phyloP scores from a whole-genome alignment of 495 filamentous ascomycete genomes.

The Lasiosphaeria ovina region DNA sequence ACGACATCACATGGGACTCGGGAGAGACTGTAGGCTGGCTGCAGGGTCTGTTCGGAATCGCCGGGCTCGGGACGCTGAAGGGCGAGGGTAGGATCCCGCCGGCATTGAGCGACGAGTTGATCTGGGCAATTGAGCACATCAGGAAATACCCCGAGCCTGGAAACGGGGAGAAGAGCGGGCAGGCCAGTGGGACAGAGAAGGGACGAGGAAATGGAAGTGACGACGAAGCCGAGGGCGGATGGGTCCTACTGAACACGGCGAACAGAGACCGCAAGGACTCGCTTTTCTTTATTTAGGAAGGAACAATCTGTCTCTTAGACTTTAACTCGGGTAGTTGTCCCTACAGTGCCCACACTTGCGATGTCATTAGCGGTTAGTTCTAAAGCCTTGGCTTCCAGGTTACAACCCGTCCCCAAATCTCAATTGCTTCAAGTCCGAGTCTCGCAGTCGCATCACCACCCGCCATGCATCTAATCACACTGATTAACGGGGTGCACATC shows the following conservation, averaged over 20 bases:
- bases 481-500: no score
- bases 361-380: no score
- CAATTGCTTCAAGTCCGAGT: no score
- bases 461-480: no score
- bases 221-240: constrained; percentile 16
- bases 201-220: not conserved
- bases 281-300: constrained; percentile 26
- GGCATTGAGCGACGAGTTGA: constrained; percentile 36
- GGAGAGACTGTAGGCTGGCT: constrained; percentile 46
- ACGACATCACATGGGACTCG: constrained; percentile 47
- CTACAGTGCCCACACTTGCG: no score
- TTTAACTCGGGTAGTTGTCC: no score
- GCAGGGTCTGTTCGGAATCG: constrained; percentile 38
- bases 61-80: constrained; percentile 39
- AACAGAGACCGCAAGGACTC: constrained; percentile 26
- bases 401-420: no score
- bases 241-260: constrained; percentile 29
- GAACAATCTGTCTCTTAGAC: not conserved
- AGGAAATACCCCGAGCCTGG: constrained; percentile 49
- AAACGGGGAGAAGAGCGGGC: constrained; percentile 10
- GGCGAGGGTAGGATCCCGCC: constrained; percentile 47
- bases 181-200: not conserved
- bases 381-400: no score
- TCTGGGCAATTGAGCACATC: constrained; percentile 50
- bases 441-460: no score